These are phyloP conservation scores for Colletotrichum australisinense DNA, from an alignment of 2,329 filamentous ascomycete species.

Conservation along the genomic window DNA sequence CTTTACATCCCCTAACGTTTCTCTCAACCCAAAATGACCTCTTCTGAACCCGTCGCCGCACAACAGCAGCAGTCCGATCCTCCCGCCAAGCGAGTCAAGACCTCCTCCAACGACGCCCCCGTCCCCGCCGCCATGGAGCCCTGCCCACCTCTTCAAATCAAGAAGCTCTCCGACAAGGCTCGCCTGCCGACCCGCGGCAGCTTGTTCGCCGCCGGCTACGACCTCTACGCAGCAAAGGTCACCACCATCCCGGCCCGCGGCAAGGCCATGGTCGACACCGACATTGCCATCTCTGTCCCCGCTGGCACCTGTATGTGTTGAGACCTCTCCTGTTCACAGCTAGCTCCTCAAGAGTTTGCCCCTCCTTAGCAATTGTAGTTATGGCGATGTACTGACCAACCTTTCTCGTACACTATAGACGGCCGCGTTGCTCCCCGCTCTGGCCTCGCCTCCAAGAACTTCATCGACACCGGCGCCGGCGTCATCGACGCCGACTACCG, in stretches of 20 bases:
- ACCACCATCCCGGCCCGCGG: conserved; percentile 83
- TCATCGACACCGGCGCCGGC: conserved; percentile 94
- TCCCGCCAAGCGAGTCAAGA: conserved; percentile 84
- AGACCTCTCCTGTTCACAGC: neutral
- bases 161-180: conserved; percentile 87
- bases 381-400: conserved; percentile 9
- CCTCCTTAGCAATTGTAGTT: neutral
- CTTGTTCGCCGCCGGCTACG: conserved; percentile 91
- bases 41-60: conserved; percentile 55
- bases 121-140: conserved; percentile 50
- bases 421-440: conserved; percentile 91
- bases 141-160: conserved; percentile 79
- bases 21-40: conserved; percentile 43
- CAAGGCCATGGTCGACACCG: conserved; percentile 89
- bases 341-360: neutral
- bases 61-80: conserved; percentile 65
- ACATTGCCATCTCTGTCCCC: conserved; percentile 90
- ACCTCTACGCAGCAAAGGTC: conserved; percentile 84
- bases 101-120: conserved; percentile 49
- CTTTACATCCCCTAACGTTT: neutral
- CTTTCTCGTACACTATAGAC: conserved; percentile 61
- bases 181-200: conserved; percentile 88
- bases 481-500: conserved; percentile 99
- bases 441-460: conserved; percentile 92
- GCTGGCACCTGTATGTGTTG: conserved; percentile 84